A percentile compares a stretch with the other conserved stretches of the same genome.
These are phyloP conservation scores for Pulveroboletus ravenelii DNA, from an alignment of 768 basidiomycete genomes.

Conservation along the genomic window DNA sequence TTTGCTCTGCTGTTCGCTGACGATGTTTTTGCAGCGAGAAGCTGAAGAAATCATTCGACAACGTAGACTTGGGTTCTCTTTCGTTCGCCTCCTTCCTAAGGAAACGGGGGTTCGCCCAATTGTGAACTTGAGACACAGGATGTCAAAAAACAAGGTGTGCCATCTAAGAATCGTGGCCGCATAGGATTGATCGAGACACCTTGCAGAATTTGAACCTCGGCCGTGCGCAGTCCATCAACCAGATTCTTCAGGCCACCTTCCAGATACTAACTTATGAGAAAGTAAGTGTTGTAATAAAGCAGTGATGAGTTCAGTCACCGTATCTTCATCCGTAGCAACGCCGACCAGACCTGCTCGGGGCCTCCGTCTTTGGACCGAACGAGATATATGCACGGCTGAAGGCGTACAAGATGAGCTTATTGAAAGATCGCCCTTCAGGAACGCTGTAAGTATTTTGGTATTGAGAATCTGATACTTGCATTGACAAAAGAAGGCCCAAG, in stretches of 20 bases:
- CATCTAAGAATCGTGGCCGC: not conserved
- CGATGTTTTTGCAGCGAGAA: conserved; percentile 44
- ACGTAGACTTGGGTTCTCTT: conserved; percentile 76
- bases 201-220: conserved; percentile 29
- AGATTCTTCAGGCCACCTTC: conserved; percentile 78
- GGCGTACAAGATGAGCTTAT: conserved; percentile 54
- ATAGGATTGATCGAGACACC: not conserved
- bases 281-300: conserved; percentile 35
- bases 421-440: conserved; percentile 35
- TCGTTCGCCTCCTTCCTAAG: conserved; percentile 87
- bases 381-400: conserved; percentile 78
- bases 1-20: not conserved
- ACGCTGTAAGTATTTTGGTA: conserved; percentile 44
- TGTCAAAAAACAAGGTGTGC: conserved; percentile 34
- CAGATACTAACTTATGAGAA: conserved; percentile 86
- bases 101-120: conserved; percentile 94
- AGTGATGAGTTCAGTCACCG: not conserved
- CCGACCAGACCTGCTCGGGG: conserved; percentile 63
- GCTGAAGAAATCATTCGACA: conserved; percentile 64
- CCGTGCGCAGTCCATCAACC: conserved; percentile 71
- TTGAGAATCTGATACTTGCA: not conserved
- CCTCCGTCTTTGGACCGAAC: conserved; percentile 77
- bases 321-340: conserved; percentile 42
- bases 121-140: conserved; percentile 74
- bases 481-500: conserved; percentile 54